A percentile compares a stretch with the other conserved stretches of the same genome.
Conservation (phyloP, 2,329 filamentous ascomycete species). For the Aspergillus fijiensis region DNA sequence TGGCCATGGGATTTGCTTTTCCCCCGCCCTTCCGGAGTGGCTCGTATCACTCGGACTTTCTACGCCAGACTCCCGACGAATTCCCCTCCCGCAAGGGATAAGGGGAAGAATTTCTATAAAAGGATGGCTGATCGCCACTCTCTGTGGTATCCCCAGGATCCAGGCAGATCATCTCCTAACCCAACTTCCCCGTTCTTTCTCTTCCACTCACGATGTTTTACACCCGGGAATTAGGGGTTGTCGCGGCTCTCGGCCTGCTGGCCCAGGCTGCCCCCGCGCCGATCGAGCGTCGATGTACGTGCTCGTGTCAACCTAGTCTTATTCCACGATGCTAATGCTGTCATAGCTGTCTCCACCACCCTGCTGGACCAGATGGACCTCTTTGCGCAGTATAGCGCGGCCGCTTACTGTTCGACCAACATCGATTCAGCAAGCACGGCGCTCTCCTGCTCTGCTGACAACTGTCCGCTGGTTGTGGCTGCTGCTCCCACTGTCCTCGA, state of each 20-base stretch:
- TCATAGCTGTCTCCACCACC: constrained; percentile 3
- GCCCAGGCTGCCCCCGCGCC: constrained; percentile 9
- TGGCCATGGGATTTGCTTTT: background rate
- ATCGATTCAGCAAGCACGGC: constrained; percentile 42
- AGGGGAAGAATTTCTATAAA: background rate
- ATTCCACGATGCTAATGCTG: background rate
- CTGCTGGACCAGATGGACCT: constrained; percentile 32
- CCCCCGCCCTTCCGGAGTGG: background rate
- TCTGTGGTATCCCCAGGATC: background rate
- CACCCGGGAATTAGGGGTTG: background rate
- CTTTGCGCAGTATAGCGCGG: constrained; percentile 51
- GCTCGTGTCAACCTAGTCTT: too few species aligned
- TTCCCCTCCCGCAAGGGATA: background rate
- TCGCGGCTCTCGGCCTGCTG: background rate
- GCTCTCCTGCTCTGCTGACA: constrained; percentile 43
- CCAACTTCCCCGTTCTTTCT: background rate
- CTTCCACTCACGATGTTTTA: constrained; percentile 1
- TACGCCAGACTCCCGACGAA: background rate
- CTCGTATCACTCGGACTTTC: background rate
- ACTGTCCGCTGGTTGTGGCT: constrained; percentile 47
- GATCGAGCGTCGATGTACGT: constrained; percentile 6
- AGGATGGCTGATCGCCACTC: background rate
- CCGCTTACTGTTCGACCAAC: constrained; percentile 50
- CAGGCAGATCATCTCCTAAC: background rate
- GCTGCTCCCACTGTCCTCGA: constrained; percentile 43